Evolutionary conservation across 169 alveolate species (phyloP).

Genomic region (Plasmodium gallinaceum): DNA sequence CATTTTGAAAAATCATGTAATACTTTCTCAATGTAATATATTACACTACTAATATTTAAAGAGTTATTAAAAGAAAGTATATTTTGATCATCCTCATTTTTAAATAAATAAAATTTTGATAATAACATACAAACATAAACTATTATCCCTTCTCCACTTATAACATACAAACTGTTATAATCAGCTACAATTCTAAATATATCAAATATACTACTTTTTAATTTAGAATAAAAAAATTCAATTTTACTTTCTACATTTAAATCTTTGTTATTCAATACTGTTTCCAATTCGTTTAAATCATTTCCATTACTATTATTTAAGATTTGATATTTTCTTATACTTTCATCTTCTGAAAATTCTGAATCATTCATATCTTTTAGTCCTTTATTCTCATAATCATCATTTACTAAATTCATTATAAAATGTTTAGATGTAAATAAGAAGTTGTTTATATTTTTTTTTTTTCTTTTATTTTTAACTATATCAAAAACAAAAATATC

Average conservation of each 20-base stretch:
- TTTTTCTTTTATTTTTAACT: background rate
- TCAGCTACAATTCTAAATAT: slow-evolving; percentile 71
- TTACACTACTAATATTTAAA: slow-evolving; percentile 66
- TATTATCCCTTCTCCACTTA: slow-evolving; percentile 72
- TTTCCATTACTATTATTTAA: slow-evolving; percentile 23
- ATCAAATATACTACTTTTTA: slow-evolving; percentile 55
- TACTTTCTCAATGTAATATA: slow-evolving; percentile 61
- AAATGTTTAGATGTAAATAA: background rate
- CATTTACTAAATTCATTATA: slow-evolving; percentile 48
- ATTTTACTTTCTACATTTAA: slow-evolving; percentile 62
- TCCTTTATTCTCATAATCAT: slow-evolving; percentile 27
- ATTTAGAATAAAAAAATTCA: slow-evolving; percentile 60
- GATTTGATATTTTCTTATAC: slow-evolving; percentile 8
- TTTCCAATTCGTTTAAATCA: slow-evolving; percentile 56
- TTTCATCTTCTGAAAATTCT: slow-evolving; percentile 40
- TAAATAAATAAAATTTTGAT: slow-evolving; percentile 56
- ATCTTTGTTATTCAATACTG: slow-evolving; percentile 27
- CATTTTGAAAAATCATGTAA: slow-evolving; percentile 49
- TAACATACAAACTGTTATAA: slow-evolving; percentile 58
- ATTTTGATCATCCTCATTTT: slow-evolving; percentile 70
- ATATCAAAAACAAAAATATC: no score
- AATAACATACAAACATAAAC: slow-evolving; percentile 62
- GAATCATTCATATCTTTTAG: slow-evolving; percentile 30
- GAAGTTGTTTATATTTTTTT: background rate
- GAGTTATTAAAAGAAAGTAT: slow-evolving; percentile 47